Evolutionary conservation across 2,329 filamentous ascomycete genomes (phyloP), one percentile per base, ranked within the genome.

Genomic region (Cryphonectria carpinicola): DNA sequence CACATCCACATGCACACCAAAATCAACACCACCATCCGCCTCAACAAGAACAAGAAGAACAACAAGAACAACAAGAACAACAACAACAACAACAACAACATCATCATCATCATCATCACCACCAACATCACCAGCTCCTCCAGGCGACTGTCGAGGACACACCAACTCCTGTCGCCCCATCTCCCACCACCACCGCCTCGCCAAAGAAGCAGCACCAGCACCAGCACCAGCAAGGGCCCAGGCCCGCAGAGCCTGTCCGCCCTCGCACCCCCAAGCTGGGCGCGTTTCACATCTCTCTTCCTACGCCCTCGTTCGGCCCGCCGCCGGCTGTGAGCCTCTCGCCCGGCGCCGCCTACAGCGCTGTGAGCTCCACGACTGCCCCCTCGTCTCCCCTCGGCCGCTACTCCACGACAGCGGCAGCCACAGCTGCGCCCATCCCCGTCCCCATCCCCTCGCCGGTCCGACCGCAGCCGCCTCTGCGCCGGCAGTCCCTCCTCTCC

Each of bases 401-500:
- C 74, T 71, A 68, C 66, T 77, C 80, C 63, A 76, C 77, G 66
- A 72, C 66, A 63, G 17, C 56, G 11, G 37, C 43, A 25, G 22
- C 49, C 13, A 37, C 37, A n/a, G 37, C 39, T 4, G 28, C 56
- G 7, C 13, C 37, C 22, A 10, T 43, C 1, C 41, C 35, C 60
- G 7, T 22, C 11, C 37, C 60, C 8, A 39, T n/a, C 22, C 71
- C 63, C 13, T 28, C 70, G 61, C 52, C 61, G 41, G 52, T 65
- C 32, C 74, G 76, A 39, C 76, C 77, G 22, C 63, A 75, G 41
- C 78, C 73, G 39, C 78, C 73, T n/a, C 76, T 78, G 46, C 76
- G 82, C 72, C 81, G 80, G 68, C 84, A 86, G 76, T 85, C 83
- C 73, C 78, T 86, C 63, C 76, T 86, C 25, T 82, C 81, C 41